Evolutionary conservation across 257 asterid species (phyloP), one percentile per base, ranked within the genome.

Genomic region (Capsicum chinense): DNA sequence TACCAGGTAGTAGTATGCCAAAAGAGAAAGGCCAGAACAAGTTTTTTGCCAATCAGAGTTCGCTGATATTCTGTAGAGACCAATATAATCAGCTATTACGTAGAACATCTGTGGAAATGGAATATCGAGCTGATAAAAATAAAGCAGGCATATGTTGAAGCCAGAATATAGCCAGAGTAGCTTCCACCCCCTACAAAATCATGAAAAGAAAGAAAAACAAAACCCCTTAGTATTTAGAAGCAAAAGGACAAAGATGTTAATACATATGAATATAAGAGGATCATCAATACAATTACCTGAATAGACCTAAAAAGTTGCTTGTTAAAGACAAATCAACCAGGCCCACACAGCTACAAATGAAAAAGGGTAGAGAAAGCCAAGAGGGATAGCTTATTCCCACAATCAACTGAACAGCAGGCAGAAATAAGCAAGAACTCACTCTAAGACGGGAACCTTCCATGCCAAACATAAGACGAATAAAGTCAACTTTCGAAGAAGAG

Each of bases 301-400:
- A 97, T 88, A 97, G 97, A 84, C 99, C 98, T 85, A 97, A 89
- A 88, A 97, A 97, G 89, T 97, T 97, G 96, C 99, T 95, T 59
- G 98, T 92, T 84, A 97, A 85, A 68, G 99, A 97, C 97, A 98
- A 95, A 88, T 93, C 95, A 80, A 97, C 98, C 80, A 97, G 97
- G 60, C 98, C 98, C 88, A 95, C 92, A 83, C 98, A 97, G 90
- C 98, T 97, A 91, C 97, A 93, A 81, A 93, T 87, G 80, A 97
- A 97, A 87, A 94, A 93, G 13, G 99, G 99, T 88, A 97, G 89
- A 62, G 97, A 97, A 87, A 97, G 95, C 99, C 99, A 97, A 86
- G 98, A 97, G 69, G 99, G 99, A 85, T 93, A 90, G 93, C 98
- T 93, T 88, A 97, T 97, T 87, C 99, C 99, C 57, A 89, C 92